phyloP scores from a whole-genome alignment of 331 rosid species.

The Stylosanthes scabra region DNA sequence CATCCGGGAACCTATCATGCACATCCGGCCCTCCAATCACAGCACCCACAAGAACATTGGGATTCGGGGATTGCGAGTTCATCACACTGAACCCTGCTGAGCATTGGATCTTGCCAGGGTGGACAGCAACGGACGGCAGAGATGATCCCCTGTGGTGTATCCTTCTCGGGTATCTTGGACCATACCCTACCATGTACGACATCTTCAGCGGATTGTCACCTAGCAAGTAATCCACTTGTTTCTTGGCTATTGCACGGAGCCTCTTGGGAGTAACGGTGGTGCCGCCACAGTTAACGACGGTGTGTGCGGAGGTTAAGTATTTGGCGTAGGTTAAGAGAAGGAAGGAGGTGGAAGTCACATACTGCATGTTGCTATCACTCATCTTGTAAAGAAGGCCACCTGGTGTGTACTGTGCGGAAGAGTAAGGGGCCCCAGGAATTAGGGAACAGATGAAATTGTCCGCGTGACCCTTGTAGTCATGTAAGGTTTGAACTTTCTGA shows the following conservation, averaged over 20 bases:
- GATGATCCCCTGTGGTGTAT: conserved; percentile 96
- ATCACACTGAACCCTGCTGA: conserved; percentile 78
- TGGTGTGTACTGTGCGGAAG: conserved; percentile 77
- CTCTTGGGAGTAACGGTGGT: conserved; percentile 57
- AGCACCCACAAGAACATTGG: conserved; percentile 81
- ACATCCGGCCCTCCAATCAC: conserved; percentile 90
- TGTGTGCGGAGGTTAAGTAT: conserved; percentile 71
- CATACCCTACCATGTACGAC: conserved; percentile 99
- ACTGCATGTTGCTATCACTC: conserved; percentile 90
- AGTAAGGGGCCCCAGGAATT: conserved; percentile 68
- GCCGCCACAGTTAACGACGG: conserved; percentile 78
- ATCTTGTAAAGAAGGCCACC: conserved; percentile 93
- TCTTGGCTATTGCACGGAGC: conserved; percentile 79
- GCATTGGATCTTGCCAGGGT: conserved; percentile 93
- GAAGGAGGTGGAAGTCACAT: conserved; percentile 94
- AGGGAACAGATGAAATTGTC: conserved; percentile 88
- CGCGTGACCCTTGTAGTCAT: conserved; percentile 86
- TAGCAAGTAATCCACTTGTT: conserved; percentile 91
- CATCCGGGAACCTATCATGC: conserved; percentile 75
- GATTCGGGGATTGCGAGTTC: conserved; percentile 80
- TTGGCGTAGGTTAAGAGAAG: conserved; percentile 82
- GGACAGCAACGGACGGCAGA: conserved; percentile 63
- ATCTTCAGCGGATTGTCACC: conserved; percentile 91
- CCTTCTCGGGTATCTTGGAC: conserved; percentile 78
- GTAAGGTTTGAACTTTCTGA: conserved; percentile 62